Evolutionary conservation across 768 basidiomycete genomes (phyloP).

Genomic region (Amanita rimosa): DNA sequence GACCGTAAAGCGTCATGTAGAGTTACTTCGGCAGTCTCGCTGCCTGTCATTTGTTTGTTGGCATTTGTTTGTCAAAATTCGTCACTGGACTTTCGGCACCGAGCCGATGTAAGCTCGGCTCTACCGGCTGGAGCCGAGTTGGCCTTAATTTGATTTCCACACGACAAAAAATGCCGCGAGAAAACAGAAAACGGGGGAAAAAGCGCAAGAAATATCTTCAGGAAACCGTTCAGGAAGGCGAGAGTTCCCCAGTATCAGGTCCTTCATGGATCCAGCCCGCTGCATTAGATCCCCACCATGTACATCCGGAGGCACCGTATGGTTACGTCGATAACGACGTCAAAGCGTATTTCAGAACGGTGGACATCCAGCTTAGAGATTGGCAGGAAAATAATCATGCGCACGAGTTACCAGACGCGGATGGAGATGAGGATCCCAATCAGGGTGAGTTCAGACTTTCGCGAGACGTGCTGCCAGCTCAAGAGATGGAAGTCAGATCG

Average conservation of each 20-base stretch:
- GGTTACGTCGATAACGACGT: constrained; percentile 84
- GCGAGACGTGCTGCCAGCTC: not conserved
- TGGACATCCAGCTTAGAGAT: constrained; percentile 77
- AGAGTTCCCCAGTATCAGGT: constrained; percentile 18
- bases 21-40: too few species aligned
- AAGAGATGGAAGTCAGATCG: constrained; percentile 37
- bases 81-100: too few species aligned
- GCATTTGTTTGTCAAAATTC: too few species aligned
- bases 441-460: constrained; percentile 38
- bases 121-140: too few species aligned
- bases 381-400: constrained; percentile 59
- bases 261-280: constrained; percentile 63
- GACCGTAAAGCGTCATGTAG: too few species aligned
- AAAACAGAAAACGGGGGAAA: constrained; percentile 68
- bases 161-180: constrained; percentile 46
- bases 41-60: too few species aligned
- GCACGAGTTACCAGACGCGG: constrained; percentile 23
- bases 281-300: constrained; percentile 7
- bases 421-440: constrained; percentile 36
- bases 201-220: constrained; percentile 48
- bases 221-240: not conserved
- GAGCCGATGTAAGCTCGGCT: too few species aligned
- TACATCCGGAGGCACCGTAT: constrained; percentile 67
- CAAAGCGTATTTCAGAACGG: constrained; percentile 87
- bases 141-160: too few species aligned